Evolutionary conservation across 257 asterid species (phyloP).

Genomic region (Solanum etuberosum): DNA sequence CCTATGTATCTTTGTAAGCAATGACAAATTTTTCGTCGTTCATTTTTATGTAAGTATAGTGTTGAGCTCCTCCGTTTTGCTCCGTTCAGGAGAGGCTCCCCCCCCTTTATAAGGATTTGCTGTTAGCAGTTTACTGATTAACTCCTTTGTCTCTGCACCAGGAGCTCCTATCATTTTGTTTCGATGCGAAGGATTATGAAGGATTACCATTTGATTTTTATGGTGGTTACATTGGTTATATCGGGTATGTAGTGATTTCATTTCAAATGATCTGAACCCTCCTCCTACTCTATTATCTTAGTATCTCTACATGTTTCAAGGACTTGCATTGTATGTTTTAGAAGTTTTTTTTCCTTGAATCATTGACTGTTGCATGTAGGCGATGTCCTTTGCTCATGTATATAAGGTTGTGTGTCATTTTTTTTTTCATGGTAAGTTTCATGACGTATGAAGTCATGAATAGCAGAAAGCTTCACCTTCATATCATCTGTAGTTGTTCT

Average conservation of each 20-base stretch:
- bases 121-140: background rate
- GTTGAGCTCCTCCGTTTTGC: background rate
- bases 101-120: background rate
- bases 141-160: constrained; percentile 16
- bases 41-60: background rate
- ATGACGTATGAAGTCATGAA: background rate
- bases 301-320: background rate
- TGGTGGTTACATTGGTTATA: constrained; percentile 93
- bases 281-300: background rate
- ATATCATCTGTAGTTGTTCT: background rate
- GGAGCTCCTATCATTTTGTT: constrained; percentile 79
- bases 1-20: background rate
- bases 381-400: background rate
- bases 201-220: constrained; percentile 87
- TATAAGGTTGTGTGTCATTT: background rate
- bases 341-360: background rate
- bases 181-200: constrained; percentile 67
- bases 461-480: background rate
- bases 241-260: constrained; percentile 47
- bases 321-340: background rate
- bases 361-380: background rate
- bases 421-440: background rate
- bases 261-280: background rate
- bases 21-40: background rate
- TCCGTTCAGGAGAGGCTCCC: background rate